A percentile compares a stretch with the other conserved stretches of the same genome.
These are phyloP conservation scores for Zanthoxylum bungeanum DNA, from an alignment of 345 rosid species.

Conservation along the genomic window DNA sequence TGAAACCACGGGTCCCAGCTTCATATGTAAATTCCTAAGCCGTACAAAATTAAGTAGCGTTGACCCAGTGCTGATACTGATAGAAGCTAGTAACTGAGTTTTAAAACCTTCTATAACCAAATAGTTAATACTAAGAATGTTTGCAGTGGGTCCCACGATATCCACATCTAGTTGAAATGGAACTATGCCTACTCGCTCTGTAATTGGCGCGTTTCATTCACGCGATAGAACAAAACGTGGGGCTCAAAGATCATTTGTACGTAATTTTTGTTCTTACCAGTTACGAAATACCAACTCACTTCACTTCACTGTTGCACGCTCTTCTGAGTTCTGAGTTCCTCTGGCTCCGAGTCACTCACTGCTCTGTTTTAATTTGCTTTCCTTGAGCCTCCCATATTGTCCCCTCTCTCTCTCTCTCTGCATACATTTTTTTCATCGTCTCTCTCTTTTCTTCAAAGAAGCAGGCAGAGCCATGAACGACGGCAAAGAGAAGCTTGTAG, in stretches of 20 bases:
- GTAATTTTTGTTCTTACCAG: background rate
- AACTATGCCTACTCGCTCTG: background rate
- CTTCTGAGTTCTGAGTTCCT: conserved; percentile 22
- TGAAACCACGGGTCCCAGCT: too few species aligned
- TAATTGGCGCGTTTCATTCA: conserved; percentile 11
- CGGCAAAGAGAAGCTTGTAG: conserved; percentile 59
- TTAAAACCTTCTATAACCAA: too few species aligned
- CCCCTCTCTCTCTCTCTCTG: background rate
- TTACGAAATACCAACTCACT: background rate
- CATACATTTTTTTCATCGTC: background rate
- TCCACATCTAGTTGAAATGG: conserved; percentile 5
- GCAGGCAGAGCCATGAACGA: conserved; percentile 18
- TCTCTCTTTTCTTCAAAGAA: background rate
- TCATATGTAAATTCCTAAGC: background rate
- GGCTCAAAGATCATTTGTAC: background rate
- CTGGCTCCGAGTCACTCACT: background rate
- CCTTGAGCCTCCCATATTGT: conserved; percentile 13
- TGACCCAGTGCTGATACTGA: background rate
- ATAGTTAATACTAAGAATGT: conserved; percentile 17
- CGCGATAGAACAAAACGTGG: conserved; percentile 6
- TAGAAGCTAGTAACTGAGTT: too few species aligned
- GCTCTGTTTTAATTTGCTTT: background rate
- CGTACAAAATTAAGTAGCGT: background rate
- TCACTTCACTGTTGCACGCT: conserved; percentile 15
- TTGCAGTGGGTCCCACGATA: conserved; percentile 23